These are phyloP conservation scores for Phytophthora chlamydospora DNA, from an alignment of 352 stramenopile genomes.

Conservation along the genomic window DNA sequence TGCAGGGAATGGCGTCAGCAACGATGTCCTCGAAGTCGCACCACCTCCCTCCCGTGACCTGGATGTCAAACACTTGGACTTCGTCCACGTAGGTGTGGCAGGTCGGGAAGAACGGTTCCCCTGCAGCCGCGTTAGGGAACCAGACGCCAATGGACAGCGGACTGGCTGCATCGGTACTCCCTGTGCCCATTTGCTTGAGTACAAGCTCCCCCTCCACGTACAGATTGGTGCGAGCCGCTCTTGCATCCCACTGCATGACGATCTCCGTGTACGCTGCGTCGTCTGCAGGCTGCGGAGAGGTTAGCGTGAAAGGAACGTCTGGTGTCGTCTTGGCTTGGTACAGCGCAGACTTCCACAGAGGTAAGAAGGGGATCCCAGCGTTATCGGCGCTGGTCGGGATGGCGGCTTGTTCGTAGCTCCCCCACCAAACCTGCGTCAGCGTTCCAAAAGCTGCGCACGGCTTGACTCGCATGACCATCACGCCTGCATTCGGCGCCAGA, in stretches of 20 bases:
- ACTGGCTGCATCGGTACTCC: conserved; percentile 5
- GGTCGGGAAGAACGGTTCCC: conserved; percentile 56
- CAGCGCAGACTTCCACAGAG: conserved; percentile 66
- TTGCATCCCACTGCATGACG: conserved; percentile 72
- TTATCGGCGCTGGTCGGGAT: conserved; percentile 13
- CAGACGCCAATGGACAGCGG: conserved; percentile 63
- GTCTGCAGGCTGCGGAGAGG: conserved; percentile 11
- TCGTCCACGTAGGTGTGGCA: conserved; percentile 57
- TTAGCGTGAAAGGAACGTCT: conserved; percentile 29
- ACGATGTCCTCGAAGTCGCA: conserved; percentile 56
- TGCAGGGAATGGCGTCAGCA: conserved; percentile 37
- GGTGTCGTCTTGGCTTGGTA: conserved; percentile 58
- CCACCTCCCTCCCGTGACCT: conserved; percentile 64
- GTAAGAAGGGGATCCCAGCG: conserved; percentile 49
- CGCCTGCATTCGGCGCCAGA: conserved; percentile 48
- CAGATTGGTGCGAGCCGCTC: conserved; percentile 56
- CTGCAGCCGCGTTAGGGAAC: conserved; percentile 72
- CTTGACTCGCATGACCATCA: conserved; percentile 56
- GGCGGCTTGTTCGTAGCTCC: conserved; percentile 38
- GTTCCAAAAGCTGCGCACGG: conserved; percentile 61
- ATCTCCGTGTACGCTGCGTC: conserved; percentile 46
- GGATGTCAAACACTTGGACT: conserved; percentile 61
- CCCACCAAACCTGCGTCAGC: conserved; percentile 71
- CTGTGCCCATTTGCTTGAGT: conserved; percentile 35
- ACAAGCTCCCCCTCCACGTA: conserved; percentile 66